Evolutionary conservation across 2,329 filamentous ascomycete genomes (phyloP), one percentile per base, ranked within the genome.

Genomic region (Macrophomina tecta): DNA sequence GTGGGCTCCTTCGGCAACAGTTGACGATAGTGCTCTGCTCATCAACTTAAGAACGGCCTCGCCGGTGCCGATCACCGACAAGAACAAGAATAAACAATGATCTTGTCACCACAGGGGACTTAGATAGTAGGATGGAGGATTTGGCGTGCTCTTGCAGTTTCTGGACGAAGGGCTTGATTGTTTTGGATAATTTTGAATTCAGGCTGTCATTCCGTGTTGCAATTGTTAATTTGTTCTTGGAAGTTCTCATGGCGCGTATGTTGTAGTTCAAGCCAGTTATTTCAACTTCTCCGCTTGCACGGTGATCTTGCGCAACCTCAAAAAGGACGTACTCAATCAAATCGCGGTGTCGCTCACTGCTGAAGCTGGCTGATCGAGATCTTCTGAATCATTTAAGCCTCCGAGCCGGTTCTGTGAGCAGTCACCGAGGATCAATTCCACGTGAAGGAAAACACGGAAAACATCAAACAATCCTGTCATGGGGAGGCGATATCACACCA

Each of bases 41-140:
- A 49, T 66, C 36, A 58, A 61, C 9, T 18, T 66, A 14, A 61
- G 55, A 14, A 66, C 64, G 4, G 28, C 23, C 3, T 51, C 64
- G 6, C 64, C 64, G 4, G 45, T 66, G n/a, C 64, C 64, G 5
- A 42, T 60, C 5, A 45, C 64, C 36, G 46, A 66, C 53, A 66
- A 66, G 38, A 65, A 34, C 28, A 48, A 49, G 42, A 38, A 32
- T 23, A 23, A 23, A 23, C 3, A 12, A 28, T 38, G 16, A 48
- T 30, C 46, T 23, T 51, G 11, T 49, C 6, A 30, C 9, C 18
- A 14, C 51, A 36, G 51, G 36, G 34, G 5, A 42, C 1, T 34
- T 51, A 6, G 11, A 8, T 49, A 18, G 18, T 16, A 5, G 18
- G 46, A 30, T 23, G 46, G 28, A 4, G 18, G 9, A 7, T 30